Percentiles rank a stretch among this genome's conserved stretches.
Conservation (phyloP, 306 rosid genomes). For the Astragalus membranaceus region DNA sequence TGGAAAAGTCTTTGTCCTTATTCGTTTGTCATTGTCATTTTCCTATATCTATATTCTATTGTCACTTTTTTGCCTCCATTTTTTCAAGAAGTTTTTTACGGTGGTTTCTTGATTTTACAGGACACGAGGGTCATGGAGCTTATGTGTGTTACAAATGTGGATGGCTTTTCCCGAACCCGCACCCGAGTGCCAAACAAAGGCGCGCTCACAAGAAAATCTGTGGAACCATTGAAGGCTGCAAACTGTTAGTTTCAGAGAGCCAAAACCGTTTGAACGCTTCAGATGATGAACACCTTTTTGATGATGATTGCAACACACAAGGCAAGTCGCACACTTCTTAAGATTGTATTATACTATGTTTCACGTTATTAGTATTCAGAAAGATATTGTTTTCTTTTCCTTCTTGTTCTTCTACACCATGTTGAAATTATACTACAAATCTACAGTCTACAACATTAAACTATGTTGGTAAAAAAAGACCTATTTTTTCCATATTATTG, state of each 20-base stretch:
- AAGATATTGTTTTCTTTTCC: background rate
- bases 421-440: too few species aligned
- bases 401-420: background rate
- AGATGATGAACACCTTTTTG: conserved; percentile 46
- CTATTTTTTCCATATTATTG: background rate
- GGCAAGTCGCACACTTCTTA: conserved; percentile 24
- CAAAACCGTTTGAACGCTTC: conserved; percentile 33
- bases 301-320: conserved; percentile 33
- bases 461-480: too few species aligned
- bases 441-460: too few species aligned
- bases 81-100: background rate
- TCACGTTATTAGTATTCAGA: background rate
- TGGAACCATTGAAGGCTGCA: conserved; percentile 58
- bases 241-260: conserved; percentile 32
- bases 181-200: conserved; percentile 62
- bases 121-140: conserved; percentile 43
- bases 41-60: too few species aligned
- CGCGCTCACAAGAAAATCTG: conserved; percentile 75
- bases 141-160: conserved; percentile 61
- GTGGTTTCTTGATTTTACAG: conserved; percentile 25
- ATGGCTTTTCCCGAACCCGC: conserved; percentile 60
- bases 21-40: background rate
- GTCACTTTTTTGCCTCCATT: background rate
- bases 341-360: background rate
- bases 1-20: conserved; percentile 2